These are phyloP conservation scores for Agrostemma githago DNA, from an alignment of 148 eudicot genomes.

Conservation along the genomic window DNA sequence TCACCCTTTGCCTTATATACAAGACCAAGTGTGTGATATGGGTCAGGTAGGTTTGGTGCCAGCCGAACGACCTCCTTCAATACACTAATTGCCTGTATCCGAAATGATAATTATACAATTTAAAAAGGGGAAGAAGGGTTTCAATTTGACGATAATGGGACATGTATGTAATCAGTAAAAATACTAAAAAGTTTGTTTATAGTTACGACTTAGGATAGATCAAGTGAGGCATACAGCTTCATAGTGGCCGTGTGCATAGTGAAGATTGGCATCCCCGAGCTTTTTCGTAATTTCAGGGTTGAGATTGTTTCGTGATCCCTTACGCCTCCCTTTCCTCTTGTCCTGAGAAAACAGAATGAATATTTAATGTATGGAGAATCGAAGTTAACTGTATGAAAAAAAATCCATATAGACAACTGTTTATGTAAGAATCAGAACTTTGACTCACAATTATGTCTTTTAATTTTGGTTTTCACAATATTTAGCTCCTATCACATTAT, in stretches of 20 bases:
- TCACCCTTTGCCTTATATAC: slow-evolving; percentile 52
- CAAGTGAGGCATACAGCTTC: slow-evolving; percentile 54
- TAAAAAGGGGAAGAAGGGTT: too few species aligned
- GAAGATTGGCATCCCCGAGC: slow-evolving; percentile 86
- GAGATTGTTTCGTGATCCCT: slow-evolving; percentile 67
- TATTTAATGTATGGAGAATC: too few species aligned
- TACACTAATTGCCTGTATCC: slow-evolving; percentile 55
- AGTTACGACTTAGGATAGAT: background rate
- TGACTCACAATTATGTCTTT: too few species aligned
- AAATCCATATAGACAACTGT: too few species aligned
- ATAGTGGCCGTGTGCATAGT: slow-evolving; percentile 65
- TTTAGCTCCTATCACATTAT: too few species aligned
- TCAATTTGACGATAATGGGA: too few species aligned
- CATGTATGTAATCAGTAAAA: background rate
- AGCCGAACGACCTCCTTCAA: slow-evolving; percentile 63
- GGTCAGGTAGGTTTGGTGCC: slow-evolving; percentile 72
- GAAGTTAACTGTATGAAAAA: too few species aligned
- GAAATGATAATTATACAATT: background rate
- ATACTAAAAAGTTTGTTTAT: slow-evolving; percentile 3
- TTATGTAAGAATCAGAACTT: too few species aligned
- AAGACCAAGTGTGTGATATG: slow-evolving; percentile 75
- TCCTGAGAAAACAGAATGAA: slow-evolving; percentile 26
- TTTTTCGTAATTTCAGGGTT: slow-evolving; percentile 60
- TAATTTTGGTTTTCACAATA: too few species aligned
- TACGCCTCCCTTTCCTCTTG: slow-evolving; percentile 71